Base-by-base conservation (phyloP, 2,329 filamentous ascomycete genomes). In the Ophiostoma sp. region DNA sequence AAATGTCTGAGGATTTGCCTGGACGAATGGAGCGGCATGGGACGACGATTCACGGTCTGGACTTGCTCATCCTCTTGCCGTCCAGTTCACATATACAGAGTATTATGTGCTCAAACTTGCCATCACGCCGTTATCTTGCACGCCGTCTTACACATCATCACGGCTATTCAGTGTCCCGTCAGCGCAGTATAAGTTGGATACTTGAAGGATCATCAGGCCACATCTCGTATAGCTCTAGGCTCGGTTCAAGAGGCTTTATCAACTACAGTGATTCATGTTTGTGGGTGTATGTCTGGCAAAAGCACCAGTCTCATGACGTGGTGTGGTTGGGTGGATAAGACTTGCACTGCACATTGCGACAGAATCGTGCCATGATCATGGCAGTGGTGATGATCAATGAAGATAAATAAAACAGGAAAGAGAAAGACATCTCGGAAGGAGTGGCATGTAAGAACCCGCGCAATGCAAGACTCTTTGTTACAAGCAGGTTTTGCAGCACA, bases 1-100 rank as follows among this genome's bases (percentile, higher is more conserved):
- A 17, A 27, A 27, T 41, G 39, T 13, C 39, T 1, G 39, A 57
- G 17, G 17, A 23, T 31, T 15, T 8, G 52, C 23, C 52, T 31
- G 52, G 52, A 57, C 52, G 52, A 57, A 57, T 57, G n/a, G 48
- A 52, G 48, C 15, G 48, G 48, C 17, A 52, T 52, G 48, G 20
- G 48, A 52, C 20, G 48, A 52, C 8, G 48, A 52, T 52, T 52
- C 48, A 52, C 48, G 20, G 48, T 52, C 48, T 52, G 48, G 48
- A 52, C 48, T 20, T 48, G 48, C 7, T 15, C 5, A 52, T 52
- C 48, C 23, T 52, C 48, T 20, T 20, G 10, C 36, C 36, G 36
- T 31, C 27, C 27, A 39, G 36, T 39, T 10, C 39, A 41, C 15
- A 4, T 41, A 31, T 31, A 31, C 27, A 31, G 27, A 31, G 27